Conservation (phyloP, 2,329 filamentous ascomycete genomes). For the Neoascochyta sp. region DNA sequence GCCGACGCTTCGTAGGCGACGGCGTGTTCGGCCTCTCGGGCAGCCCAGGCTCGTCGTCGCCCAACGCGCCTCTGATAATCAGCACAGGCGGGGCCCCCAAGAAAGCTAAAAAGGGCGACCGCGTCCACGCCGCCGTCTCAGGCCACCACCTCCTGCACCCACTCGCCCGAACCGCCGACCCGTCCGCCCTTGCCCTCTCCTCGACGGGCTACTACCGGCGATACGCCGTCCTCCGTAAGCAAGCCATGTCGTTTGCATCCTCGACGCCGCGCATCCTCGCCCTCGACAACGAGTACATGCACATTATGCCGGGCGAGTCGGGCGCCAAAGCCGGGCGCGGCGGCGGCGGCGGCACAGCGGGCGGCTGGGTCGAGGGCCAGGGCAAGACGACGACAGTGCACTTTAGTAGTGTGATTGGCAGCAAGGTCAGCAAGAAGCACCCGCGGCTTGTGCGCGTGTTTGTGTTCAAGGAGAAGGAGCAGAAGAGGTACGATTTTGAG, state of each 20-base stretch:
- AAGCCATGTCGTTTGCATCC: constrained; percentile 75
- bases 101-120: constrained; percentile 54
- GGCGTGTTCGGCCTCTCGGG: constrained; percentile 65
- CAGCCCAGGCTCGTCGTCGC: constrained; percentile 66
- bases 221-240: constrained; percentile 77
- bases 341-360: constrained; percentile 9
- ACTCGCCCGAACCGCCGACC: constrained; percentile 58
- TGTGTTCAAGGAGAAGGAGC: constrained; percentile 71
- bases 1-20: constrained; percentile 71
- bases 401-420: constrained; percentile 76
- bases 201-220: constrained; percentile 57
- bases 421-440: constrained; percentile 75
- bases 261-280: constrained; percentile 72
- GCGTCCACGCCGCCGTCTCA: constrained; percentile 46
- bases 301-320: constrained; percentile 65
- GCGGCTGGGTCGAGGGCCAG: constrained; percentile 36
- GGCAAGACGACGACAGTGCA: constrained; percentile 76
- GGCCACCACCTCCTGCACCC: constrained; percentile 56
- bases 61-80: constrained; percentile 62
- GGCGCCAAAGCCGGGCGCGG: constrained; percentile 49
- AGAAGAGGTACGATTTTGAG: constrained; percentile 82
- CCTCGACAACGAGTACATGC: constrained; percentile 82
- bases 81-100: constrained; percentile 48
- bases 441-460: constrained; percentile 77
- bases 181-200: constrained; percentile 35